Evolutionary conservation across 305 asterid genomes (phyloP).

Genomic region (Fraxinus dipetala): DNA sequence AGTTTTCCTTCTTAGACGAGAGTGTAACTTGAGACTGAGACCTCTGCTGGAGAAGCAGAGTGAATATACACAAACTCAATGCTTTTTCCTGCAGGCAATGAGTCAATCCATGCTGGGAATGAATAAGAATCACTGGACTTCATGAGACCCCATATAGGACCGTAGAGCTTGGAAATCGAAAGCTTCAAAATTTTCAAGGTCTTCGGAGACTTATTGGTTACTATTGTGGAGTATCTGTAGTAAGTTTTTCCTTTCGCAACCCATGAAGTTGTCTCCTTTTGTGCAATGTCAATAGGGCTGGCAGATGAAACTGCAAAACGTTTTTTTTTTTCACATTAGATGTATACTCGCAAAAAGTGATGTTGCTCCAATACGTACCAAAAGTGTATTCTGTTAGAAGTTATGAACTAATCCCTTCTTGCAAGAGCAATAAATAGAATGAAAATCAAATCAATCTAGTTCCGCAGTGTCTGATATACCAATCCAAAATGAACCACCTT

Average conservation of each 20-base stretch:
- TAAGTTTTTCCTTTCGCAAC: conserved; percentile 55
- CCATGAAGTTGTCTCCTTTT: conserved; percentile 71
- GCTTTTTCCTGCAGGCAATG: conserved; percentile 78
- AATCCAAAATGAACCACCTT: background rate
- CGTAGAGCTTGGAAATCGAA: conserved; percentile 66
- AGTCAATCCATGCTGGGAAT: conserved; percentile 81
- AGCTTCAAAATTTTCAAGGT: conserved; percentile 69
- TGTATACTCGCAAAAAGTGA: background rate
- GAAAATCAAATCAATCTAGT: background rate
- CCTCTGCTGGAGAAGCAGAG: conserved; percentile 69
- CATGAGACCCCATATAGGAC: conserved; percentile 95
- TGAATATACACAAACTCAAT: conserved; percentile 90
- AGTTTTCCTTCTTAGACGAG: conserved; percentile 38
- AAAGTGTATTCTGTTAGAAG: background rate
- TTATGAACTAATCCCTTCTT: background rate
- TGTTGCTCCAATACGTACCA: background rate
- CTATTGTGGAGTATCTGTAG: conserved; percentile 69
- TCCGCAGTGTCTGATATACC: background rate
- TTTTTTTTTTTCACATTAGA: background rate
- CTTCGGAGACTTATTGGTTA: conserved; percentile 75
- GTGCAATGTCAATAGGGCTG: conserved; percentile 45
- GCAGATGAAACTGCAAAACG: conserved; percentile 45
- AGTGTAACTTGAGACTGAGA: conserved; percentile 75
- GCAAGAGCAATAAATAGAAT: background rate
- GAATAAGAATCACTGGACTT: conserved; percentile 64